These are phyloP conservation scores for Trichoderma reesei DNA, from an alignment of 495 filamentous ascomycete species.

Conservation along the genomic window DNA sequence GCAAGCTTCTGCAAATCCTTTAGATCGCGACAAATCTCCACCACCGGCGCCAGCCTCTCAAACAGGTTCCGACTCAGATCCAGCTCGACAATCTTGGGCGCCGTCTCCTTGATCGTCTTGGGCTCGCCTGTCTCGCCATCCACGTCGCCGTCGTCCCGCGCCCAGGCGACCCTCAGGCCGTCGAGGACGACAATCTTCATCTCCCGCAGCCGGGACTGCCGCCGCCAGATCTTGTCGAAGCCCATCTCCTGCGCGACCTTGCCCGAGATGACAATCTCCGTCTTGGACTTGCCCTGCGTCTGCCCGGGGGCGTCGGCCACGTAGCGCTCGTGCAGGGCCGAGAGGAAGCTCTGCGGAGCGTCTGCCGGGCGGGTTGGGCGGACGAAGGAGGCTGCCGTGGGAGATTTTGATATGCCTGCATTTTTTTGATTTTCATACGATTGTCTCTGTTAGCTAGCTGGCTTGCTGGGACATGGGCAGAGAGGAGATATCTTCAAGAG, in stretches of 20 bases:
- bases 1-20: constrained; percentile 52
- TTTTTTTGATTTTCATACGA: constrained; percentile 5
- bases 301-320: constrained; percentile 41
- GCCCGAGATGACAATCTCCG: constrained; percentile 58
- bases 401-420: constrained; percentile 52
- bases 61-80: constrained; percentile 84
- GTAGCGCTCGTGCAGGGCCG: constrained; percentile 78
- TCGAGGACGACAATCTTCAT: constrained; percentile 76
- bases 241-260: constrained; percentile 93
- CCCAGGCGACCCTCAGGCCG: constrained; percentile 49
- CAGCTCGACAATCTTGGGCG: constrained; percentile 64
- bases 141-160: constrained; percentile 24
- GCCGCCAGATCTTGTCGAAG: constrained; percentile 80
- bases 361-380: constrained; percentile 65
- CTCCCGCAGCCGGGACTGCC: constrained; percentile 67
- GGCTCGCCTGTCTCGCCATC: constrained; percentile 11
- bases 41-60: constrained; percentile 51
- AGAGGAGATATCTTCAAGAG: background rate
- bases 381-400: constrained; percentile 75
- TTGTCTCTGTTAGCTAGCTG: too few species aligned
- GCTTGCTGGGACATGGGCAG: background rate
- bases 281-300: constrained; percentile 14
- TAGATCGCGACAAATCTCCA: constrained; percentile 58
- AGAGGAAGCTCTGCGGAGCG: constrained; percentile 56
- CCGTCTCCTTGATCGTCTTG: constrained; percentile 33